These are phyloP conservation scores for Candida succiphila DNA, from an alignment of 805 yeast species.

Conservation along the genomic window DNA sequence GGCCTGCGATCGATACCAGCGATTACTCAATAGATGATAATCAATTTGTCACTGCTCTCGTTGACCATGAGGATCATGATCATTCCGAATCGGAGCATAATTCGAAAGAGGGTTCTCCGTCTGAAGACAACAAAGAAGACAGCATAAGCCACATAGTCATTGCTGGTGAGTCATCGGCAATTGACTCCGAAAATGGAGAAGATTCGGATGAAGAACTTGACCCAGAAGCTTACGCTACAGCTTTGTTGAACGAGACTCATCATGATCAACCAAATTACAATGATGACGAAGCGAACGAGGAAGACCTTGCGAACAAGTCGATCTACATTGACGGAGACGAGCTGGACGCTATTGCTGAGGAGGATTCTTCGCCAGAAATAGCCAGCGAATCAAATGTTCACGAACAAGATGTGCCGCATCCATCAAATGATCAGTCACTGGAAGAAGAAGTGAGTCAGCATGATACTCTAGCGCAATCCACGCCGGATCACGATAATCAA, in stretches of 20 bases:
- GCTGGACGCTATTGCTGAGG: neutral
- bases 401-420: too few species aligned
- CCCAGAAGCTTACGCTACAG: constrained; percentile 17
- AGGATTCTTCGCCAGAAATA: neutral
- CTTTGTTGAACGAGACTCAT: constrained; percentile 13
- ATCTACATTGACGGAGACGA: constrained; percentile 12
- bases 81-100: neutral
- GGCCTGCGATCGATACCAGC: too few species aligned
- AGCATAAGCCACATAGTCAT: too few species aligned
- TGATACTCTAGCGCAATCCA: too few species aligned
- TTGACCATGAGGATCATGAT: constrained; percentile 1
- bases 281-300: constrained; percentile 2
- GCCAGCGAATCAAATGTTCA: too few species aligned
- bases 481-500: too few species aligned
- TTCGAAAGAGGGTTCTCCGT: too few species aligned
- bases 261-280: constrained; percentile 3
- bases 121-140: too few species aligned
- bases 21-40: too few species aligned
- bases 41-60: constrained; percentile 3
- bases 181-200: constrained; percentile 6
- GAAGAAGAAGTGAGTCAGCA: neutral
- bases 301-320: constrained; percentile 14
- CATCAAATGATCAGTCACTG: neutral
- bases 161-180: constrained; percentile 18
- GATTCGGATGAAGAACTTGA: constrained; percentile 6